These are phyloP conservation scores for Trichoderma atroviride DNA, from an alignment of 2,329 filamentous ascomycete genomes.

Conservation along the genomic window DNA sequence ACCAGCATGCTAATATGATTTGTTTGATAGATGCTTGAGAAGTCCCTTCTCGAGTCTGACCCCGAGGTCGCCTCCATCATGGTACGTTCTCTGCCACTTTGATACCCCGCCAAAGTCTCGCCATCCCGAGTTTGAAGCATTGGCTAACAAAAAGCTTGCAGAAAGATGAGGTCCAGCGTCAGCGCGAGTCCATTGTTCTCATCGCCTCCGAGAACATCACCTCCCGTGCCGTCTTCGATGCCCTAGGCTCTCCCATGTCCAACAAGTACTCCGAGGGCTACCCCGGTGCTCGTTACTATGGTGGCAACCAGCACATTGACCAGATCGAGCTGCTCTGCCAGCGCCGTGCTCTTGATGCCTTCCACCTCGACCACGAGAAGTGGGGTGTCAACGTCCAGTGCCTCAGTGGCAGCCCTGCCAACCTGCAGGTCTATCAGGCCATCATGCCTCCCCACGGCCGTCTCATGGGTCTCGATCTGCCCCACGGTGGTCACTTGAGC, in stretches of 20 bases:
- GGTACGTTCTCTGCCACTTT: conserved; percentile 57
- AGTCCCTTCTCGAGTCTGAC: conserved; percentile 86
- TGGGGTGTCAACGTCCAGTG: conserved; percentile 99
- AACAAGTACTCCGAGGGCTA: conserved; percentile 99
- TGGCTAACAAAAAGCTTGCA: conserved; percentile 41
- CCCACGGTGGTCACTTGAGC: conserved; percentile 90
- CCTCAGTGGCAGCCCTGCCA: conserved; percentile 89
- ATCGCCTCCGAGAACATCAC: conserved; percentile 99
- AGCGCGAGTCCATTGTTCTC: conserved; percentile 97
- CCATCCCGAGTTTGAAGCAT: conserved; percentile 35
- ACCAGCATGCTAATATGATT: conserved; percentile 25
- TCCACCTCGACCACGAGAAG: conserved; percentile 81
- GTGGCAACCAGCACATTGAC: conserved; percentile 98
- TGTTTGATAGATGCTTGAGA: conserved; percentile 80
- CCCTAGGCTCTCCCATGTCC: conserved; percentile 90
- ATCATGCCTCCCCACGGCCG: conserved; percentile 94
- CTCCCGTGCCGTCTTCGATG: conserved; percentile 96
- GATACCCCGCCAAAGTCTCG: neutral
- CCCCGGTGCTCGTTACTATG: conserved; percentile 97
- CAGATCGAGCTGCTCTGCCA: conserved; percentile 95
- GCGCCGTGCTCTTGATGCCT: conserved; percentile 86
- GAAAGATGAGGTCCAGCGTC: conserved; percentile 93
- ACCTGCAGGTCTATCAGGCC: conserved; percentile 97
- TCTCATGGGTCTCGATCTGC: conserved; percentile 94
- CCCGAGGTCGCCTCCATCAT: conserved; percentile 96